Percentiles rank a stretch among this genome's conserved stretches.
Conservation (phyloP, 2,329 filamentous ascomycete genomes). For the Lachnellula subtilissima region DNA sequence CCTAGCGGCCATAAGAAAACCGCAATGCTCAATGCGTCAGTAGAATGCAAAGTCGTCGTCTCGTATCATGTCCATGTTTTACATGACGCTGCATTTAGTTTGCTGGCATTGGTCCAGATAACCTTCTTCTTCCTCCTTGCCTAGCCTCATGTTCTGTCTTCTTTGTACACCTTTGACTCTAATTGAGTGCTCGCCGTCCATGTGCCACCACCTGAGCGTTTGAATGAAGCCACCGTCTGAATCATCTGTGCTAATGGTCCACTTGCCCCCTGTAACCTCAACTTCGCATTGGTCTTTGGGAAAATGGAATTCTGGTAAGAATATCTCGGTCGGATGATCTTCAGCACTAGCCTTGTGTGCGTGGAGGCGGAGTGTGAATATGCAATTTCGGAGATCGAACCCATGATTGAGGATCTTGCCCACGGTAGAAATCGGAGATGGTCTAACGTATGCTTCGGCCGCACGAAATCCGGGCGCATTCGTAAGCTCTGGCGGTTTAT, state of each 20-base stretch:
- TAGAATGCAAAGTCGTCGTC: conserved; percentile 7
- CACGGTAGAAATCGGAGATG: conserved; percentile 69
- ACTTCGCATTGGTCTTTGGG: conserved; percentile 68
- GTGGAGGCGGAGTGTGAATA: conserved; percentile 67
- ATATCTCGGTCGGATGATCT: conserved; percentile 72
- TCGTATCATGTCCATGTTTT: conserved; percentile 11
- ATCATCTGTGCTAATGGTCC: conserved; percentile 75
- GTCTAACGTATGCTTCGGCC: conserved; percentile 88
- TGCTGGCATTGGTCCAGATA: conserved; percentile 68
- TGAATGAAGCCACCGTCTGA: conserved; percentile 66
- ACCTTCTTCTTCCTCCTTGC: conserved; percentile 60
- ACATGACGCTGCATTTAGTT: conserved; percentile 48
- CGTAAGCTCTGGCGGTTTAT: conserved; percentile 52
- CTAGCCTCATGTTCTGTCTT: conserved; percentile 48
- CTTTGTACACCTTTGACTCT: conserved; percentile 70
- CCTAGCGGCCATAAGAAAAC: background rate
- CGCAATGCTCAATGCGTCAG: conserved; percentile 2
- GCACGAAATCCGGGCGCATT: conserved; percentile 73
- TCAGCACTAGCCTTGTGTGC: conserved; percentile 56
- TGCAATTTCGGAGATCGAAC: conserved; percentile 77
- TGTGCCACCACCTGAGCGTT: conserved; percentile 88
- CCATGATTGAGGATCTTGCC: conserved; percentile 67
- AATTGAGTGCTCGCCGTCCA: conserved; percentile 74
- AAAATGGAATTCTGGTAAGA: conserved; percentile 89
- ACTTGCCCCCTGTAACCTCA: conserved; percentile 79